Evolutionary conservation across 208 protist genomes (phyloP).

Genomic region (Phytomonas francai): DNA sequence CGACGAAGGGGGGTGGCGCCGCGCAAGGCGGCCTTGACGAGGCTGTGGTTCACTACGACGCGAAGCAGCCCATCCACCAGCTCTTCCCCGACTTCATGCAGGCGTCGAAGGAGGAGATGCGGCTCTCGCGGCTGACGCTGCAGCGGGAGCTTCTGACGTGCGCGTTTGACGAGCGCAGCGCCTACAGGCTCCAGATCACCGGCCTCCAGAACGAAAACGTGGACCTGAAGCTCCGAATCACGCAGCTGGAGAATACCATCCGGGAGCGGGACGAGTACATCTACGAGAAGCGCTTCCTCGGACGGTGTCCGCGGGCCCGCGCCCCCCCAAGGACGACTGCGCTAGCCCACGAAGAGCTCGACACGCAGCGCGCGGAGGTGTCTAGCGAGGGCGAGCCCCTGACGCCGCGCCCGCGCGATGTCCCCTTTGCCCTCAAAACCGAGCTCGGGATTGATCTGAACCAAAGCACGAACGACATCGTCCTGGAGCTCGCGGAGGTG

Average conservation of each 20-base stretch:
- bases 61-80: slow-evolving; percentile 6
- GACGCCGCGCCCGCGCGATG: slow-evolving; percentile 60
- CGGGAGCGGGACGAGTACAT: slow-evolving; percentile 52
- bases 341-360: no score
- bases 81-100: slow-evolving; percentile 43
- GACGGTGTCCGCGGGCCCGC: neutral
- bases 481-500: slow-evolving; percentile 50
- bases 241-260: slow-evolving; percentile 33
- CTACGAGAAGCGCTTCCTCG: slow-evolving; percentile 56
- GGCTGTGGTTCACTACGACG: slow-evolving; percentile 2
- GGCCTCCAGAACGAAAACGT: slow-evolving; percentile 41
- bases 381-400: slow-evolving; percentile 13
- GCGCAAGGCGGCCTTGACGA: slow-evolving; percentile 8
- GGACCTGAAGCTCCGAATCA: slow-evolving; percentile 30
- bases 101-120: slow-evolving; percentile 49
- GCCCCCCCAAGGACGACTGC: neutral
- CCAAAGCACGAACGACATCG: slow-evolving; percentile 43
- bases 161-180: slow-evolving; percentile 63
- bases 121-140: slow-evolving; percentile 43
- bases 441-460: slow-evolving; percentile 70
- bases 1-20: neutral
- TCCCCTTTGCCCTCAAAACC: slow-evolving; percentile 60
- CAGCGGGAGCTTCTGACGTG: slow-evolving; percentile 56
- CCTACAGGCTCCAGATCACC: slow-evolving; percentile 56
- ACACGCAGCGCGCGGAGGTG: no score